Evolutionary conservation across 805 yeast genomes (phyloP), one percentile per base, ranked within the genome.

Genomic region (Brettanomyces bruxellensis): DNA sequence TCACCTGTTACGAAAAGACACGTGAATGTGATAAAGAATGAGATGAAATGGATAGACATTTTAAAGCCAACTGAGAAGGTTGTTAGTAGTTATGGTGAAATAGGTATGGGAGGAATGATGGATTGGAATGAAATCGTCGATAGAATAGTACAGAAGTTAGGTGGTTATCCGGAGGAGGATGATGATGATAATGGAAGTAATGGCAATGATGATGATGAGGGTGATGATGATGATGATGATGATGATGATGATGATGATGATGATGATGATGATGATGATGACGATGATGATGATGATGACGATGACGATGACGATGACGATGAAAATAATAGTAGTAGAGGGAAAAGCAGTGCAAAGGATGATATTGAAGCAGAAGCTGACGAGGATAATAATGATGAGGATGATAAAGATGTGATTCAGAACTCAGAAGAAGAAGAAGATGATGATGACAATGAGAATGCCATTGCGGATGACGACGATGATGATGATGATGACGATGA

Each of bases 21-120:
- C 51, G 65, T 76, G 39, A 69, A 75, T 47, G 62, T 73, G 34
- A 72, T 78, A 38, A 65, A 69, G n/a, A 81, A 77, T 49, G 79
- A 76, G 51, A 78, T 78, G 82, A 76, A 76, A 22, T 78, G 82
- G 81, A 75, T 78, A 43, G 81, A 78, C 53, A 61, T 78, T 14
- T 64, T 78, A 50, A 77, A 73, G 56, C 83, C 83, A 1, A 76
- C 77, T 4, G 83, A 78, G 55, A 78, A 78, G 51, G 80, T 78
- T 11, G 73, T 49, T 70, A 80, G 48, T 65, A 75, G 55, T 41
- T 58, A 58, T 69, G 83, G 83, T 46, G 83, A 77, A 51, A 78
- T 78, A 45, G 83, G 82, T 14, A 74, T 78, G 81, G 82, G 83
- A 12, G 83, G 83, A 46, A 78, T 78, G 83, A 76, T 76, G 81